These are phyloP conservation scores for Ceratobasidium sp. DNA, from an alignment of 1,284 basidiomycete species.

Conservation along the genomic window DNA sequence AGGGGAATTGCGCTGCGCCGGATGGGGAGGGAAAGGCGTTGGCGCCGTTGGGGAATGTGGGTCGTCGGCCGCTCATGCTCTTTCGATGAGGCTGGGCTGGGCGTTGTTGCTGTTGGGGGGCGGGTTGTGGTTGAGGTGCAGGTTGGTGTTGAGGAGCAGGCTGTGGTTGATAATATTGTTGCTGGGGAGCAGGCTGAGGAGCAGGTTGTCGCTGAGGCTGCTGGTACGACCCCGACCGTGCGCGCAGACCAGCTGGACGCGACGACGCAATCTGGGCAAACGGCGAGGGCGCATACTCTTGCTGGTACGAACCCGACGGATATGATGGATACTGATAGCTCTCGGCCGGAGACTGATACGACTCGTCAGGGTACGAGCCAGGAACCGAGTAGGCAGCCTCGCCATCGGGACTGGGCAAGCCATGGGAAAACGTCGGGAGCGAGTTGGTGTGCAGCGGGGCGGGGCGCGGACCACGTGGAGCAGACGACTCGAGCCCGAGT, in stretches of 20 bases:
- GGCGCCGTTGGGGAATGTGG: background rate
- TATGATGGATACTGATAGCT: background rate
- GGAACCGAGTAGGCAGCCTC: constrained; percentile 16
- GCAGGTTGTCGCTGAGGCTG: background rate
- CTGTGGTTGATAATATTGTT: background rate
- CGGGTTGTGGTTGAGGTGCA: too few species aligned
- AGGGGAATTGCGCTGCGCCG: background rate
- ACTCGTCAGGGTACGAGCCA: background rate
- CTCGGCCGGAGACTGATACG: background rate
- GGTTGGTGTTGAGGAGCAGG: background rate
- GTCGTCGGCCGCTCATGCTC: background rate
- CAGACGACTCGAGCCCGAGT: background rate
- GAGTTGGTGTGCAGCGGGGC: constrained; percentile 23
- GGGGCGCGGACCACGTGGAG: background rate
- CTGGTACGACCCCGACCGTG: background rate
- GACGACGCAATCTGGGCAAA: constrained; percentile 24
- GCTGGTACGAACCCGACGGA: too few species aligned
- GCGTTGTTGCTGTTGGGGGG: too few species aligned
- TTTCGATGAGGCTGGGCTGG: too few species aligned
- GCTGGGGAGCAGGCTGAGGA: background rate
- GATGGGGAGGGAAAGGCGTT: background rate
- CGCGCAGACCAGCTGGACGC: background rate
- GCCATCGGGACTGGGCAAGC: constrained; percentile 14
- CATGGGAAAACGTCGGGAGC: constrained; percentile 8
- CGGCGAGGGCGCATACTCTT: background rate